Evolutionary conservation across 2,329 filamentous ascomycete species (phyloP).

Genomic region (Talaromyces sp.): DNA sequence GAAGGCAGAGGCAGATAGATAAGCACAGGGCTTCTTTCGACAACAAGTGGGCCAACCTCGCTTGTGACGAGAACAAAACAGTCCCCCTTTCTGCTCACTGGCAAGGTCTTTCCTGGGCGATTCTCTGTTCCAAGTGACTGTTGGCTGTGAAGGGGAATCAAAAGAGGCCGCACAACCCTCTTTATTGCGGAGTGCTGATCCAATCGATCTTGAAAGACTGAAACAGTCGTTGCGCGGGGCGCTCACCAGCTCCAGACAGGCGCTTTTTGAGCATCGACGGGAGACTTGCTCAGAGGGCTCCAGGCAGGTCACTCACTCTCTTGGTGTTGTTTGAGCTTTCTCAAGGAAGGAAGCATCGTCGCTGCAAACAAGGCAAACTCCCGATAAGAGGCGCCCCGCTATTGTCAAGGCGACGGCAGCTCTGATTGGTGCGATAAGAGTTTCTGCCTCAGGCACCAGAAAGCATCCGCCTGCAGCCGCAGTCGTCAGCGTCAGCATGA

Average conservation of each 20-base stretch:
- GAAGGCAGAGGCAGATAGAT: neutral
- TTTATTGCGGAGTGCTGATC: neutral
- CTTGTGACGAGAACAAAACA: neutral
- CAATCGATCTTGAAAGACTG: neutral
- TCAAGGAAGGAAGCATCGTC: neutral
- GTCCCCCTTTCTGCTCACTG: neutral
- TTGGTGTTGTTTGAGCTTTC: neutral
- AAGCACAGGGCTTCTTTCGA: neutral
- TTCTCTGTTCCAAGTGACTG: neutral
- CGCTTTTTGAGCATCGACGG: neutral
- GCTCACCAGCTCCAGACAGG: neutral
- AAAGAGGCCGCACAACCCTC: neutral
- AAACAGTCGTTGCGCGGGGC: neutral
- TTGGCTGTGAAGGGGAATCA: neutral
- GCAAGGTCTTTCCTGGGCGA: neutral
- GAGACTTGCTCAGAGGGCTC: neutral
- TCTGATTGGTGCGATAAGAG: conserved; percentile 6
- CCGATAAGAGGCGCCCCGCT: neutral
- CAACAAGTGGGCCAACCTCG: neutral
- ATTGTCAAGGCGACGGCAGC: neutral
- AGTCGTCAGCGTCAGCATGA: neutral
- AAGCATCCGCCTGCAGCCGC: neutral
- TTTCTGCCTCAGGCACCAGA: neutral
- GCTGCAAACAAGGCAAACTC: conserved; percentile 2
- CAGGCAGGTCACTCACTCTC: neutral